Base-by-base conservation (phyloP, 2,329 filamentous ascomycete genomes). In the Curvularia sp. region DNA sequence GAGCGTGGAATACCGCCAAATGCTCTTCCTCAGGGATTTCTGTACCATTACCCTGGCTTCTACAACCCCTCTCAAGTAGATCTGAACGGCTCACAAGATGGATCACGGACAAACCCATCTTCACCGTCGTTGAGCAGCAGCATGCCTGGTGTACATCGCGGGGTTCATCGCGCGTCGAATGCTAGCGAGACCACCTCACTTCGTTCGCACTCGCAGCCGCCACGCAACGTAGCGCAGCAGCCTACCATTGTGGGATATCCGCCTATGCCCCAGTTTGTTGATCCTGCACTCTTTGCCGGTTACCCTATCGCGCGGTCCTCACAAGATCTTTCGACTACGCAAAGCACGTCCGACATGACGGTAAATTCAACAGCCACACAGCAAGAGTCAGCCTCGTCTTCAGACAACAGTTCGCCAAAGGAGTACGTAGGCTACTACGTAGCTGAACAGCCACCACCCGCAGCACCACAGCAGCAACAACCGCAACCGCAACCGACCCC, bases 341-440 rank as follows among this genome's bases (percentile, higher is more conserved):
- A 70, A 26, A 49, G 64, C 33, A 60, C 61, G 5, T 55, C 65
- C 10, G 71, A 73, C 6, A 49, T 61, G 1, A 67, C 68, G 47
- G 64, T 61, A 28, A 73, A 69, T 41, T 69, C 70, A 39, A 48
- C 55, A 13, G 54, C 62, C 7, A 59, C 55, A 7, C 66, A 63
- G 50, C 60, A 62, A 4, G 70, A 76, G 39, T 59, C 67, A 8
- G 60, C 57, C 1, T 55, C 53, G 20, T 59, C 64, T 13, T 59
- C 67, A 5, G 69, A 77, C 13, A 74, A 72, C 53, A 75, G 75
- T 10, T 76, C 78, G 49, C 79, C 81, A 1, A 83, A 83, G 64
- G 81, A 84, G 58, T 83, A 83, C 62, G 74, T 82, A 12, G 81
- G 81, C 3, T 84, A 84, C 64, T 81, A 79, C 56, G 73, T 83